These are phyloP conservation scores for Arthrinium puccinioides DNA, from an alignment of 2,329 filamentous ascomycete genomes.

Conservation along the genomic window DNA sequence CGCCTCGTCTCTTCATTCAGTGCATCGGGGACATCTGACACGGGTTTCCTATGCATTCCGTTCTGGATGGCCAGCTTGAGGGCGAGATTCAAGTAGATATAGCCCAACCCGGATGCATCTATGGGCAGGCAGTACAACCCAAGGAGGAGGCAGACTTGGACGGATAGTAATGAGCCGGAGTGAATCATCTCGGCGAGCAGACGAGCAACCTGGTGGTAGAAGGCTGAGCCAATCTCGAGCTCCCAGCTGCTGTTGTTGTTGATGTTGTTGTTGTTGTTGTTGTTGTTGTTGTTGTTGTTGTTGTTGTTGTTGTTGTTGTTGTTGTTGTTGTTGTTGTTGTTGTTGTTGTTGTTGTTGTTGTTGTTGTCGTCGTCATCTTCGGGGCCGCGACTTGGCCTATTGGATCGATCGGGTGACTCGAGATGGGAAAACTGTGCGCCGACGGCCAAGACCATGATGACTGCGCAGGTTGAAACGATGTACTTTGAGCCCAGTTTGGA, in stretches of 20 bases:
- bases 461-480: constrained; percentile 34
- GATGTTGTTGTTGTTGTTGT: too few relatives aligned
- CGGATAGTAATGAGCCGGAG: constrained; percentile 47
- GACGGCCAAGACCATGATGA: constrained; percentile 40
- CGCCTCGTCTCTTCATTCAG: constrained; percentile 44
- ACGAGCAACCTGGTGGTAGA: constrained; percentile 48
- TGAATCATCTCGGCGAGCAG: constrained; percentile 50
- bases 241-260: constrained; percentile 29
- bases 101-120: constrained; percentile 48
- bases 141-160: constrained; percentile 49
- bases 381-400: background rate
- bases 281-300: too few relatives aligned
- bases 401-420: constrained; percentile 20
- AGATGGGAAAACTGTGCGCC: constrained; percentile 45
- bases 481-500: constrained; percentile 27
- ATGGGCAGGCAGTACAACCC: constrained; percentile 48
- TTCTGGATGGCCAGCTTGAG: constrained; percentile 53
- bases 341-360: too few relatives aligned
- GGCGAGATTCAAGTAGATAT: constrained; percentile 48
- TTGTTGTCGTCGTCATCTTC: background rate
- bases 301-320: too few relatives aligned
- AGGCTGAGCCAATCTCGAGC: constrained; percentile 46
- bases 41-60: constrained; percentile 49
- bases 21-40: constrained; percentile 37
- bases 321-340: too few relatives aligned